A percentile compares a stretch with the other conserved stretches of the same genome.
Conservation (phyloP, 495 filamentous ascomycete genomes). For the Acidiella bohemica region DNA sequence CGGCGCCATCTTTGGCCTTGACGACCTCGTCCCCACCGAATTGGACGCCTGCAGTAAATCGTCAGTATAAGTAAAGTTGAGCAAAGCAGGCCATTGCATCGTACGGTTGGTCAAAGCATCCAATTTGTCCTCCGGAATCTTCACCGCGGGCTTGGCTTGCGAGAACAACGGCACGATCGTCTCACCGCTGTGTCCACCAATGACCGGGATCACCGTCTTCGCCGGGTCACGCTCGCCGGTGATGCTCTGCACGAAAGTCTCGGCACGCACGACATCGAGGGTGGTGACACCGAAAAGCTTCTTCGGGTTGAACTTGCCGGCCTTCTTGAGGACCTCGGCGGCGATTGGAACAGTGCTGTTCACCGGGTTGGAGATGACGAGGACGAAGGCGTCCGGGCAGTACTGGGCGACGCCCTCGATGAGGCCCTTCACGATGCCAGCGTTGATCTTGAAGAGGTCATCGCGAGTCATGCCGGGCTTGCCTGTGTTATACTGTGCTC, state of each 20-base stretch:
- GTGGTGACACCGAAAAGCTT: conserved; percentile 97
- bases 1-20: conserved; percentile 89
- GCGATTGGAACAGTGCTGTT: conserved; percentile 98
- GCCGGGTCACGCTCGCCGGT: conserved; percentile 69
- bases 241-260: conserved; percentile 86
- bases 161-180: conserved; percentile 97
- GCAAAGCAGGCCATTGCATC: too few species aligned
- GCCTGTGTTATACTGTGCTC: conserved; percentile 42
- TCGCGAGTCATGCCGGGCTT: conserved; percentile 99
- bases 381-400: conserved; percentile 78
- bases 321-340: conserved; percentile 85
- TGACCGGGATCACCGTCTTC: conserved; percentile 72
- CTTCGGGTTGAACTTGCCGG: conserved; percentile 83
- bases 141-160: conserved; percentile 63
- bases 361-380: conserved; percentile 98
- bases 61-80: too few species aligned
- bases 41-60: conserved; percentile 63
- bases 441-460: conserved; percentile 67
- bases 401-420: conserved; percentile 73
- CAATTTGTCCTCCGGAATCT: conserved; percentile 75
- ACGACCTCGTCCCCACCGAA: conserved; percentile 99
- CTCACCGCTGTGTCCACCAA: conserved; percentile 93
- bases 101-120: conserved; percentile 73
- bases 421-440: conserved; percentile 33
- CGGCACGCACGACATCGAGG: conserved; percentile 91